A percentile compares a stretch with the other conserved stretches of the same genome.
These are phyloP conservation scores for Yamadazyma olivae DNA, from an alignment of 805 yeast genomes.

Conservation along the genomic window DNA sequence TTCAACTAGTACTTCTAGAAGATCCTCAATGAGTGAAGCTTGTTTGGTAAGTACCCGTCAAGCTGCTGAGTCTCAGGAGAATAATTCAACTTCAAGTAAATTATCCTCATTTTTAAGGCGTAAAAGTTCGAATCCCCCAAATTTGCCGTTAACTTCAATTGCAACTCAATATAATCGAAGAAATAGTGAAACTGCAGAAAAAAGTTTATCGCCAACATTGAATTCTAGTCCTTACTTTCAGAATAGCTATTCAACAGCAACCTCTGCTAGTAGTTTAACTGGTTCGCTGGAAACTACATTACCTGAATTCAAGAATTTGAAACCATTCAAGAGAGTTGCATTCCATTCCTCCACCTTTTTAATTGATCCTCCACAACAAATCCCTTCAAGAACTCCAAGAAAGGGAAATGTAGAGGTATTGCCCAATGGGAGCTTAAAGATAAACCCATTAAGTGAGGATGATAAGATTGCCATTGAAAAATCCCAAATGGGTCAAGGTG, in stretches of 20 bases:
- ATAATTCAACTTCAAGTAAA: constrained; percentile 9
- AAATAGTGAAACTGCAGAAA: constrained; percentile 5
- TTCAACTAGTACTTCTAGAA: constrained; percentile 15
- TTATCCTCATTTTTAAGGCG: constrained; percentile 29
- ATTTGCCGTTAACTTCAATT: constrained; percentile 8
- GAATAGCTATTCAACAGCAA: not conserved
- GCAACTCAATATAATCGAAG: constrained; percentile 17
- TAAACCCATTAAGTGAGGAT: constrained; percentile 54
- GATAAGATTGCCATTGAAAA: constrained; percentile 44
- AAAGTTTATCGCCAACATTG: not conserved
- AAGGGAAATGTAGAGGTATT: constrained; percentile 67
- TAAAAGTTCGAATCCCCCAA: constrained; percentile 13
- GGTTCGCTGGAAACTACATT: constrained; percentile 4
- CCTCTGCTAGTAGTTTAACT: not conserved
- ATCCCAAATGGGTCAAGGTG: constrained; percentile 42
- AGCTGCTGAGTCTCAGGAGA: not conserved
- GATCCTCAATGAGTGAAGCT: constrained; percentile 11
- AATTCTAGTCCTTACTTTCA: not conserved
- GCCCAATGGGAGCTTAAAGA: constrained; percentile 50
- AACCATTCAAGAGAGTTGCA: constrained; percentile 40
- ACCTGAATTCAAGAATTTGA: constrained; percentile 28
- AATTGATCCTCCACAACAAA: constrained; percentile 73
- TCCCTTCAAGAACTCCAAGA: constrained; percentile 81
- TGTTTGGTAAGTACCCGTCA: not conserved
- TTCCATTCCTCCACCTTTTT: constrained; percentile 41